Evolutionary conservation across 1,284 basidiomycete genomes (phyloP), one percentile per base, ranked within the genome.

Genomic region (Termitomyces sp.): DNA sequence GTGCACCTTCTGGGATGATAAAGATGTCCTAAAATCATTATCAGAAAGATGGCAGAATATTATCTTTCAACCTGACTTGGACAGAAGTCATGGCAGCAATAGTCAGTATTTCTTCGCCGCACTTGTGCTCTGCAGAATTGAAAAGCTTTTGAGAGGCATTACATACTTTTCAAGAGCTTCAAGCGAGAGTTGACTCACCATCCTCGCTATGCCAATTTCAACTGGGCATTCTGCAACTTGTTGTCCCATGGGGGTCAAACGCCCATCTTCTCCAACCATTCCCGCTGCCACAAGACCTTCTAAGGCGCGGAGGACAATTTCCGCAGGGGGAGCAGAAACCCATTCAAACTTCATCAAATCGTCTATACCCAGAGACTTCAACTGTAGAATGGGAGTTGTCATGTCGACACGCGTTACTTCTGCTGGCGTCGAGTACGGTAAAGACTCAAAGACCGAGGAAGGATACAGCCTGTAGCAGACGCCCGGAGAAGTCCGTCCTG

Each of bases 321-420:
- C 88, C n/a, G 88, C 84, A 2, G 92, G 90, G 17, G 96, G 96
- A 0, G 88, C 78, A 19, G 88, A 88, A 48, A 98, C 81, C 85
- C 93, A 99, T 65, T 97, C 94, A 67, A 99, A 97, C 66, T 87
- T 90, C 85, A 90, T 88, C n/a, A 99, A 69, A 69, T 99, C 94
- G 61, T 98, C 91, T 48, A 98, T 90, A 5, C 97, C 96, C 13
- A 99, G 77, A 0, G 91, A 89, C 67, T 98, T 98, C 50, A 99
- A 81, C 67, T 97, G 94, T 13, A 99, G 74, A 38, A 98, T 85
- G 3, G 92, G 89, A 3, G 89, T 88, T 1, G 88, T 88, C 67
- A 99, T 80, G 64, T 98, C 95, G 10, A 86, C 86, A 33, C 95
- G 83, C 7, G 87, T 88, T 44, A 99, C 86, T 73, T 99, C 96